Conservation (phyloP, 495 filamentous ascomycete species). For the Talaromyces nanjingensis region DNA sequence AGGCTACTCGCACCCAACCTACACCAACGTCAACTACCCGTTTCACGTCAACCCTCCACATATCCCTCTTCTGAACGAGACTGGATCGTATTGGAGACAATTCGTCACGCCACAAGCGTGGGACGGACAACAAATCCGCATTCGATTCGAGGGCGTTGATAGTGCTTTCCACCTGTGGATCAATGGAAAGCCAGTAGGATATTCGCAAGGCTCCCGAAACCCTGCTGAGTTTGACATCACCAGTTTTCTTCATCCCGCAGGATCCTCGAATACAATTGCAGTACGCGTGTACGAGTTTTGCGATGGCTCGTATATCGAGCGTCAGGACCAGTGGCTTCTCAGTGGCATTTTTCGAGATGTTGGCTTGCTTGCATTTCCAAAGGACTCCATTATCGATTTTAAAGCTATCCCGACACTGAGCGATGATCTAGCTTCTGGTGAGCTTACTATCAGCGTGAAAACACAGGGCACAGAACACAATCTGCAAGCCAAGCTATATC, state of each 20-base stretch:
- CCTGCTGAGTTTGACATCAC: not conserved
- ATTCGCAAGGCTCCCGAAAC: not conserved
- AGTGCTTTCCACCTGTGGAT: not conserved
- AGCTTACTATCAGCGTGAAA: conserved; percentile 8
- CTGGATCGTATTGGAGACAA: conserved; percentile 46
- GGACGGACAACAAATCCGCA: conserved; percentile 4
- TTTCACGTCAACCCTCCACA: conserved; percentile 51
- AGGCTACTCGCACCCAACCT: conserved; percentile 52
- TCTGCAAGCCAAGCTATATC: conserved; percentile 14
- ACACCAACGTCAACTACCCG: conserved; percentile 54
- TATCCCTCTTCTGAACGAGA: conserved; percentile 46
- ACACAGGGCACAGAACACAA: conserved; percentile 16
- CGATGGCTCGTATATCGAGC: not conserved
- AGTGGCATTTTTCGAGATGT: conserved; percentile 1
- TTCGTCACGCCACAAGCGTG: conserved; percentile 37
- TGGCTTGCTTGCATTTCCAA: not conserved
- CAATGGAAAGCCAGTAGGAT: not conserved
- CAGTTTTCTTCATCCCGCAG: not conserved
- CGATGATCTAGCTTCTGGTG: not conserved
- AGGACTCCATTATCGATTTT: not conserved
- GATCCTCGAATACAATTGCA: not conserved
- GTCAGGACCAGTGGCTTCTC: not conserved
- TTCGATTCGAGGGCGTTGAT: not conserved
- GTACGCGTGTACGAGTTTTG: not conserved
- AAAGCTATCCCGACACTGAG: not conserved